A percentile compares a stretch with the other conserved stretches of the same genome.
Evolutionary conservation across 108 stramenopile genomes (phyloP).

Genomic region (Skeletonema tropicum): DNA sequence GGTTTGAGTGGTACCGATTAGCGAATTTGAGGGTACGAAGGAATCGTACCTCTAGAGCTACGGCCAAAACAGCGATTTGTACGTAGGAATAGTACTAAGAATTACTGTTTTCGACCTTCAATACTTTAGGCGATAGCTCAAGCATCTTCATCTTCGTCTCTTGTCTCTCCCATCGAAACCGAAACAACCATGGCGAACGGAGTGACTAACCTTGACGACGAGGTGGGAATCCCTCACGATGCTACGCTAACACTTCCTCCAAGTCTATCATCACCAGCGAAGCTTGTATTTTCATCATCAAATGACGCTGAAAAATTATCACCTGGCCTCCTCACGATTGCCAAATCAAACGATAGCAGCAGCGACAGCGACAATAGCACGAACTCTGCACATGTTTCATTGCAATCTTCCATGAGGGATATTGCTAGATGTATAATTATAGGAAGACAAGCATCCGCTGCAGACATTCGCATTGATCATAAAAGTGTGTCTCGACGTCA

Average conservation of each 20-base stretch:
- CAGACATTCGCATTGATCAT: slow-evolving; percentile 71
- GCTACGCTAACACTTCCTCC: slow-evolving; percentile 32
- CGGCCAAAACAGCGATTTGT: too few species aligned
- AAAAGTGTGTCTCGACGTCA: slow-evolving; percentile 69
- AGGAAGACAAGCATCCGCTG: slow-evolving; percentile 63
- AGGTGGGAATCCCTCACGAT: slow-evolving; percentile 34
- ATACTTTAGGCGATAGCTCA: too few species aligned
- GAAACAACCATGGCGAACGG: slow-evolving; percentile 8
- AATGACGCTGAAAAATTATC: slow-evolving; percentile 8
- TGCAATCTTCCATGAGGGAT: slow-evolving; percentile 28
- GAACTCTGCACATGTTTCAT: slow-evolving; percentile 13
- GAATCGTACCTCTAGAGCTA: too few species aligned
- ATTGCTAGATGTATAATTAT: slow-evolving; percentile 47
- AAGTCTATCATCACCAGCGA: slow-evolving; percentile 8
- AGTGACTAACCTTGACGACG: slow-evolving; percentile 22
- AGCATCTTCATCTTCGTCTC: too few species aligned
- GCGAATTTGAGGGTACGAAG: too few species aligned
- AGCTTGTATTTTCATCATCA: slow-evolving; percentile 10
- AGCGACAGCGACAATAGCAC: background rate
- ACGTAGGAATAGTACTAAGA: too few species aligned
- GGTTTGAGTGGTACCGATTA: too few species aligned
- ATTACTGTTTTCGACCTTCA: too few species aligned
- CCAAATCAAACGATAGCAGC: slow-evolving; percentile 3
- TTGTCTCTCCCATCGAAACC: too few species aligned
- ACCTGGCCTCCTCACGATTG: background rate